Percentiles rank a stretch among this genome's conserved stretches.
These are phyloP conservation scores for Maudiozyma serrabonitensis DNA, from an alignment of 805 yeast genomes.

Conservation along the genomic window DNA sequence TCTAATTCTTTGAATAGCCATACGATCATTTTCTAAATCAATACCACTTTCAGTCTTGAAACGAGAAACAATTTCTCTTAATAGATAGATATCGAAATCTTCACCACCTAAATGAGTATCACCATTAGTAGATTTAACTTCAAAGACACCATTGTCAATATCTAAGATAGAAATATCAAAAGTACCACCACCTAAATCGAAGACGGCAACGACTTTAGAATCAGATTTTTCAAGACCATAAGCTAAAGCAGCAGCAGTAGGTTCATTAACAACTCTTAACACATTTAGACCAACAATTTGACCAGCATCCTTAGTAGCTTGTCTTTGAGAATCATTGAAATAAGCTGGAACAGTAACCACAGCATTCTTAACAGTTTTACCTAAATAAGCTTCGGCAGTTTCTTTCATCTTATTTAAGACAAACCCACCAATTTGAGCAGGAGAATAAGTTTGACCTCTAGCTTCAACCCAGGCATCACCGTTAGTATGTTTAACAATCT, in stretches of 20 bases:
- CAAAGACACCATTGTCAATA: constrained; percentile 95
- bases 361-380: constrained; percentile 81
- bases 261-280: constrained; percentile 72
- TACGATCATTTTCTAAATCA: constrained; percentile 48
- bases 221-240: constrained; percentile 81
- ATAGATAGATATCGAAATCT: constrained; percentile 77
- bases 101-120: constrained; percentile 85
- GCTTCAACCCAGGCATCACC: constrained; percentile 97
- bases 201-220: constrained; percentile 83
- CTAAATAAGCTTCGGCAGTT: constrained; percentile 88
- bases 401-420: constrained; percentile 95
- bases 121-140: constrained; percentile 95
- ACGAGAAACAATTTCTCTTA: constrained; percentile 69
- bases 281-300: constrained; percentile 89
- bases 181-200: constrained; percentile 98
- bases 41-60: constrained; percentile 66
- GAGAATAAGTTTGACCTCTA: constrained; percentile 79
- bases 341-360: constrained; percentile 86
- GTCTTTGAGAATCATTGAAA: constrained; percentile 76
- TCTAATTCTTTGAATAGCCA: constrained; percentile 71
- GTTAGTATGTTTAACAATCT: constrained; percentile 78
- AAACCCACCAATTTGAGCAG: constrained; percentile 93
- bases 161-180: constrained; percentile 94
- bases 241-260: constrained; percentile 89
- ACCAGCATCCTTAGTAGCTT: constrained; percentile 92